Evolutionary conservation across 441 rosid species (phyloP).

Genomic region (Omphalea diandra): DNA sequence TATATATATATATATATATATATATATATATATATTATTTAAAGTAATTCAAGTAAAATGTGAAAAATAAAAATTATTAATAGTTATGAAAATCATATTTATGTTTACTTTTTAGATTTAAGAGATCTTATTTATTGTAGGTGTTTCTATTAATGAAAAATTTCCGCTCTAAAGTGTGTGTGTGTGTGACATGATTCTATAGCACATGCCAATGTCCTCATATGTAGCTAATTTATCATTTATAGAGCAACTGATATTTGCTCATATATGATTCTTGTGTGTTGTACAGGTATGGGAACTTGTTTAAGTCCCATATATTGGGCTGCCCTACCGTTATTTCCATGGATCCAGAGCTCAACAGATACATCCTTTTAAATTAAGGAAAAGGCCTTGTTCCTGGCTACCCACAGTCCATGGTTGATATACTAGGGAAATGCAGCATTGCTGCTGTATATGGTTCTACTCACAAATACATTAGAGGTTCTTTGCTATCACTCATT

Average conservation of each 20-base stretch:
- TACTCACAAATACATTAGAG: slow-evolving; percentile 62
- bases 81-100: too few relatives aligned
- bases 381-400: slow-evolving; percentile 87
- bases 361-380: slow-evolving; percentile 68
- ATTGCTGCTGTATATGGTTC: slow-evolving; percentile 78
- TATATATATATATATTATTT: too few relatives aligned
- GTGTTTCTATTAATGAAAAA: too few relatives aligned
- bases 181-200: neutral
- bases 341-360: slow-evolving; percentile 78
- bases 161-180: too few relatives aligned
- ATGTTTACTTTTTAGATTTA: too few relatives aligned
- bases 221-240: too few relatives aligned
- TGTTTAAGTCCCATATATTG: slow-evolving; percentile 76
- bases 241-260: too few relatives aligned
- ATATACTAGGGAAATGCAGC: slow-evolving; percentile 71
- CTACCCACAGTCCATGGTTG: slow-evolving; percentile 77
- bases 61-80: too few relatives aligned
- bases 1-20: too few relatives aligned
- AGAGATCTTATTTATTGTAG: too few relatives aligned
- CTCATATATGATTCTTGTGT: neutral
- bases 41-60: too few relatives aligned
- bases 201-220: neutral
- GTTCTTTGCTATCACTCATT: slow-evolving; percentile 59
- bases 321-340: slow-evolving; percentile 80
- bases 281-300: slow-evolving; percentile 54